Conservation (phyloP, 345 rosid genomes). For the Tarenaya hassleriana region DNA sequence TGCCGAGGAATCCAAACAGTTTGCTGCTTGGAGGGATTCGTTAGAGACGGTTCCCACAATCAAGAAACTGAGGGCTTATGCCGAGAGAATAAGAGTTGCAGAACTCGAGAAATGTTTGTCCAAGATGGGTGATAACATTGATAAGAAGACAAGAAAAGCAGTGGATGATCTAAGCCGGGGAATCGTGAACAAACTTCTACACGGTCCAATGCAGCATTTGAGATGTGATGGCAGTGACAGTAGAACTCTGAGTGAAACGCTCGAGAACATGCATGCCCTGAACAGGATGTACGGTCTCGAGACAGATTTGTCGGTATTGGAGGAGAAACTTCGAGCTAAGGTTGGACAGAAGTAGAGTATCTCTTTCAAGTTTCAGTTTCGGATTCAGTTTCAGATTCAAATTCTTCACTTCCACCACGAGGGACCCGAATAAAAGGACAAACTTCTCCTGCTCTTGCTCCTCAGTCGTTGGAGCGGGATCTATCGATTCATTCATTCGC, state of each 20-base stretch:
- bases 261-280: constrained; percentile 97
- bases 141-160: constrained; percentile 78
- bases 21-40: constrained; percentile 95
- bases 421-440: no score
- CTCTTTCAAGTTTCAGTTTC: constrained; percentile 15
- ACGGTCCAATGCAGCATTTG: constrained; percentile 97
- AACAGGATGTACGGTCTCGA: constrained; percentile 91
- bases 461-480: no score
- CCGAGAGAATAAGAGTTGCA: constrained; percentile 71
- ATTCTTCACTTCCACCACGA: no score
- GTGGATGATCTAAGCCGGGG: constrained; percentile 93
- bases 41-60: constrained; percentile 92
- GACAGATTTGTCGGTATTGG: constrained; percentile 61
- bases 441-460: no score
- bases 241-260: constrained; percentile 70
- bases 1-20: constrained; percentile 69
- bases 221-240: constrained; percentile 87
- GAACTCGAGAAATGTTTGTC: constrained; percentile 90
- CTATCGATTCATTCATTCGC: no score
- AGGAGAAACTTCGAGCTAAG: constrained; percentile 82
- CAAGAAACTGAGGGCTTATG: constrained; percentile 88
- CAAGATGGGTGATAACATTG: constrained; percentile 81
- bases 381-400: neutral
- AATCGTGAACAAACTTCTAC: constrained; percentile 87
- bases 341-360: constrained; percentile 43